Conservation (phyloP, 2,329 filamentous ascomycete genomes). For the Fusarium sp. region DNA sequence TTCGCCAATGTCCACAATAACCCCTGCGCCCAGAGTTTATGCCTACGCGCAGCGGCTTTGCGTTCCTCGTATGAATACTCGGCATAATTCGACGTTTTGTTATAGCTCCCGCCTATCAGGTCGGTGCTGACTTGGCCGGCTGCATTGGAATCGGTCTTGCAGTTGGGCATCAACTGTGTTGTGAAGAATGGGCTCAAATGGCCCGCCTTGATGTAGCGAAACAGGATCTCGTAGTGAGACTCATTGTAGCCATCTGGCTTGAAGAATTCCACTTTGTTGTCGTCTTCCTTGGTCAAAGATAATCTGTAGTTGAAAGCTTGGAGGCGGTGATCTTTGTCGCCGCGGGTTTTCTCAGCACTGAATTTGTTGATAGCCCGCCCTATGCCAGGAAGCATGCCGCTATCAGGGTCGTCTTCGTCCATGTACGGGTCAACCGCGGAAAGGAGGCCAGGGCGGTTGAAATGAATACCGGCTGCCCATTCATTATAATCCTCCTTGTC, state of each 20-base stretch:
- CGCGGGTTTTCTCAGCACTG: not conserved
- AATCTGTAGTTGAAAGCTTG: slow-evolving; percentile 40
- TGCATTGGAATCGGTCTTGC: slow-evolving; percentile 37
- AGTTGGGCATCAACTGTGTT: slow-evolving; percentile 32
- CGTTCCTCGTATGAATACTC: slow-evolving; percentile 32
- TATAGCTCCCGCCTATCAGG: slow-evolving; percentile 31
- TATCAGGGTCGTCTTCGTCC: slow-evolving; percentile 6
- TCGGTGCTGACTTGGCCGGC: slow-evolving; percentile 37
- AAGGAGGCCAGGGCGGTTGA: slow-evolving; percentile 11
- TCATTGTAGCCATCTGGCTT: slow-evolving; percentile 35
- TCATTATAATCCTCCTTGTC: slow-evolving; percentile 29
- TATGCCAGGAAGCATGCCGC: slow-evolving; percentile 27
- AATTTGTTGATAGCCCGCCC: slow-evolving; percentile 5
- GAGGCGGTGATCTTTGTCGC: slow-evolving; percentile 33
- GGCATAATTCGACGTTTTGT: slow-evolving; percentile 29
- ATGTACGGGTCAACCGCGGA: slow-evolving; percentile 23
- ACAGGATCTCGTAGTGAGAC: slow-evolving; percentile 27
- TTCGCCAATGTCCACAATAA: slow-evolving; percentile 33
- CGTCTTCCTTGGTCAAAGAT: slow-evolving; percentile 6
- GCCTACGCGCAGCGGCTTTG: not conserved
- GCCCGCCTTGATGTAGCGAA: slow-evolving; percentile 31
- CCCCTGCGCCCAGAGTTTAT: slow-evolving; percentile 35
- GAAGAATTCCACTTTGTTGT: slow-evolving; percentile 30
- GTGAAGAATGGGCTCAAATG: slow-evolving; percentile 31
- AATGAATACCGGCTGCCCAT: slow-evolving; percentile 27